Conservation (phyloP, 805 yeast species). For the Isabelozyma rhagii region DNA sequence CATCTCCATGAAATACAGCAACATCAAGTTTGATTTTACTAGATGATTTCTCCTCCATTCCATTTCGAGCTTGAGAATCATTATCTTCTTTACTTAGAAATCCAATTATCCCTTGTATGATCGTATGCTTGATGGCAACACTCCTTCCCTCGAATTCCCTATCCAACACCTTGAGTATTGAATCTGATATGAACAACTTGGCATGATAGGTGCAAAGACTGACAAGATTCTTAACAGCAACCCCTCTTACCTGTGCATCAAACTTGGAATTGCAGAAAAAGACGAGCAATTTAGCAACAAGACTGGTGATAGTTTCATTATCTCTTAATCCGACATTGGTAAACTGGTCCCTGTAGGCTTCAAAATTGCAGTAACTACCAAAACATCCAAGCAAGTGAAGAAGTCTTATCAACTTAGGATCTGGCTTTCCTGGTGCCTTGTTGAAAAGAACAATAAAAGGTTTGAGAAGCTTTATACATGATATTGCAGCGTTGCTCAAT, state of each 20-base stretch:
- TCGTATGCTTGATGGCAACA: constrained; percentile 41
- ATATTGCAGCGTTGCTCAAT: constrained; percentile 60
- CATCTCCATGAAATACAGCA: constrained; percentile 51
- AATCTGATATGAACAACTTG: constrained; percentile 57
- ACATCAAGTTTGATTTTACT: constrained; percentile 37
- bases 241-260: constrained; percentile 36
- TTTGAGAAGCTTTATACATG: constrained; percentile 51
- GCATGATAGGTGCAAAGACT: constrained; percentile 62
- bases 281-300: constrained; percentile 57
- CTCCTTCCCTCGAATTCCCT: constrained; percentile 39
- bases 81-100: constrained; percentile 59
- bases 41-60: constrained; percentile 35
- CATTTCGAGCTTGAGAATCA: constrained; percentile 38
- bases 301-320: constrained; percentile 55
- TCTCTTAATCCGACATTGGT: constrained; percentile 39
- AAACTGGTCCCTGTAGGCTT: constrained; percentile 39
- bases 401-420: constrained; percentile 51
- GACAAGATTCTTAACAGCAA: constrained; percentile 57
- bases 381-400: constrained; percentile 65
- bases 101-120: constrained; percentile 55
- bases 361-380: constrained; percentile 68
- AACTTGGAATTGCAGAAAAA: constrained; percentile 43
- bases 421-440: constrained; percentile 18
- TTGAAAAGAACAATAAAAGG: constrained; percentile 39
- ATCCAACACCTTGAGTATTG: constrained; percentile 52